Percentiles rank a stretch among this genome's conserved stretches.
phyloP scores from a whole-genome alignment of 345 rosid species.

The Brassica rapa region DNA sequence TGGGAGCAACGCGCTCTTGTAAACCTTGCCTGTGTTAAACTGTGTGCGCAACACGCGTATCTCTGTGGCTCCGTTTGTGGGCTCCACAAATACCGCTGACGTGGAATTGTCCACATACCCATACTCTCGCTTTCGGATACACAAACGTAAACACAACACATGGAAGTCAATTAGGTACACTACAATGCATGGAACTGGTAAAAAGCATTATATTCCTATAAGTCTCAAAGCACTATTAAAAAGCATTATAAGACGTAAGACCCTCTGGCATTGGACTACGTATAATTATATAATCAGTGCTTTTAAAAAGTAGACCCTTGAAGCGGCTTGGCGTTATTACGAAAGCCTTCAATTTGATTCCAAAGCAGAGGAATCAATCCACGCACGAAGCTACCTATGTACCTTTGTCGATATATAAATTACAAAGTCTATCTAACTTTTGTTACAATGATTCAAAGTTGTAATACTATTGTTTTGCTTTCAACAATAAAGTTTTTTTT shows the following conservation, averaged over 20 bases:
- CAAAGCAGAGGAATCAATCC: neutral
- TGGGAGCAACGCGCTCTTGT: slow-evolving; percentile 32
- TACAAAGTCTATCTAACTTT: neutral
- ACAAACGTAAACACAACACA: neutral
- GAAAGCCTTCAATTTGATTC: neutral
- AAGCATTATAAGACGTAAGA: no score
- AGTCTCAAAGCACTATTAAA: neutral
- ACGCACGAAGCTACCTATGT: neutral
- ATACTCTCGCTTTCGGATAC: neutral
- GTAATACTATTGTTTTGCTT: neutral
- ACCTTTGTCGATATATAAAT: neutral
- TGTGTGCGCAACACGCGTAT: slow-evolving; percentile 27
- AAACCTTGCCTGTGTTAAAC: slow-evolving; percentile 17
- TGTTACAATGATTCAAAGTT: neutral
- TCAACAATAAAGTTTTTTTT: neutral
- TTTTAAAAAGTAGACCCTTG: neutral
- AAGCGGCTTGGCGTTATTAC: neutral
- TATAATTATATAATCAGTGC: neutral
- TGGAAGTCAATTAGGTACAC: slow-evolving; percentile 5
- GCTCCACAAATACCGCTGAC: slow-evolving; percentile 12
- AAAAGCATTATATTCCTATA: neutral
- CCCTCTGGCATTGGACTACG: neutral
- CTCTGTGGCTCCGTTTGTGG: neutral
- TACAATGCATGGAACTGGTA: neutral
- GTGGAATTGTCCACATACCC: slow-evolving; percentile 15